phyloP scores from a whole-genome alignment of 257 asterid genomes.

The Haberlea rhodopensis region DNA sequence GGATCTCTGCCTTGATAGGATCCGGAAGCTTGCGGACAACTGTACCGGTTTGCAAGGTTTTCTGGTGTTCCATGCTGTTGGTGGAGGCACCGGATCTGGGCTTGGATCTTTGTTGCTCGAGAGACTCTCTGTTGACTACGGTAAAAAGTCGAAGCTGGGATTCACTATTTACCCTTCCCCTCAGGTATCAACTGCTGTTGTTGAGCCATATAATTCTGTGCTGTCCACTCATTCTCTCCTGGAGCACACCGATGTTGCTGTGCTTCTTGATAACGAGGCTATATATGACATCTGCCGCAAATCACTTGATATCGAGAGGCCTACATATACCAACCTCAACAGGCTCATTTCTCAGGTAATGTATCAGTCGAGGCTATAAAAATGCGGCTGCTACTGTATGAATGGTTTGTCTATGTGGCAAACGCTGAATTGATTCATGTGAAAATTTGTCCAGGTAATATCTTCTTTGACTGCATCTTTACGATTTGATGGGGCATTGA shows the following conservation, averaged over 20 bases:
- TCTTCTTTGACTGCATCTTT: constrained; percentile 52
- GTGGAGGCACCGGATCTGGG: constrained; percentile 61
- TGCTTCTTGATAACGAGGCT: too few relatives aligned
- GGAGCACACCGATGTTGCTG: constrained; percentile 59
- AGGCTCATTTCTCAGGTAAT: constrained; percentile 58
- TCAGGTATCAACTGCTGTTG: constrained; percentile 57
- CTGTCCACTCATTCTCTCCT: constrained; percentile 49
- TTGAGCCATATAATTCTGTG: constrained; percentile 56
- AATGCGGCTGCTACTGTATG: too few relatives aligned
- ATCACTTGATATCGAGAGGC: too few relatives aligned
- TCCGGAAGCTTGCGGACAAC: too few relatives aligned
- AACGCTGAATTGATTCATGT: not conserved
- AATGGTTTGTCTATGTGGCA: too few relatives aligned
- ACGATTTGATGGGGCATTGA: constrained; percentile 51
- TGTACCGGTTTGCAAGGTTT: too few relatives aligned
- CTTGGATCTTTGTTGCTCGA: constrained; percentile 51
- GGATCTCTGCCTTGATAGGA: constrained; percentile 54
- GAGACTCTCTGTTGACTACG: constrained; percentile 55
- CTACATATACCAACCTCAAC: too few relatives aligned
- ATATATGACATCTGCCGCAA: too few relatives aligned
- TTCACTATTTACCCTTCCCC: constrained; percentile 56
- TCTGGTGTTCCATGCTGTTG: too few relatives aligned
- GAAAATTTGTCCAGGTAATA: constrained; percentile 31
- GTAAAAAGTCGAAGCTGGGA: constrained; percentile 49
- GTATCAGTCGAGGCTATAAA: too few relatives aligned